Percentiles rank a stretch among this genome's conserved stretches.
phyloP scores from a whole-genome alignment of 2,329 filamentous ascomycete species.

The Aspergillus ochraceoroseus region DNA sequence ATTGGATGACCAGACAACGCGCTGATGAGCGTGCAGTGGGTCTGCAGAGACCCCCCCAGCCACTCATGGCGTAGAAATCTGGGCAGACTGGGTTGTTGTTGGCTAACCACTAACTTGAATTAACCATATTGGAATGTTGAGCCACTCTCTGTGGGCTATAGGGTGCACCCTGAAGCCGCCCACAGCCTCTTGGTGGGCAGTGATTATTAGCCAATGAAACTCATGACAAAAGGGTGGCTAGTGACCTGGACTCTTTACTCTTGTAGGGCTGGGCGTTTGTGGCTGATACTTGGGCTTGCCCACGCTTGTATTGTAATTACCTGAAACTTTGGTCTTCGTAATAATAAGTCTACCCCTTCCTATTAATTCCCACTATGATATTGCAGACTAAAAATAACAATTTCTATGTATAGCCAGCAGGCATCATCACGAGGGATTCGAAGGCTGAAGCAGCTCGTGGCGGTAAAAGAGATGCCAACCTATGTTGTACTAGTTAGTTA shows the following conservation, averaged over 20 bases:
- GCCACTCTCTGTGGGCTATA: too few relatives aligned
- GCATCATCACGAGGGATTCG: too few relatives aligned
- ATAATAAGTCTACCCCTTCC: neutral
- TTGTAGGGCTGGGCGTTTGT: slow-evolving; percentile 15
- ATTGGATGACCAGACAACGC: too few relatives aligned
- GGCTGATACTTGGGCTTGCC: slow-evolving; percentile 12
- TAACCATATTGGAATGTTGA: slow-evolving; percentile 8
- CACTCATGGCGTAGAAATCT: slow-evolving; percentile 1
- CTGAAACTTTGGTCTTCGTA: neutral
- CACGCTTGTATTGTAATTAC: slow-evolving; percentile 14
- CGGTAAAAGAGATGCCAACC: too few relatives aligned
- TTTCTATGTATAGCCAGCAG: too few relatives aligned
- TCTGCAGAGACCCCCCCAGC: neutral
- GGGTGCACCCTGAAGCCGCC: too few relatives aligned
- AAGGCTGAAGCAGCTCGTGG: too few relatives aligned
- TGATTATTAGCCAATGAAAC: slow-evolving; percentile 4
- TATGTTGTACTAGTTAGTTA: too few relatives aligned
- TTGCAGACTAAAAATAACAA: too few relatives aligned
- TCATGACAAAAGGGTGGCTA: slow-evolving; percentile 15
- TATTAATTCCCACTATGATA: too few relatives aligned
- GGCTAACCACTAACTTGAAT: slow-evolving; percentile 13
- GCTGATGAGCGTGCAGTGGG: slow-evolving; percentile 9
- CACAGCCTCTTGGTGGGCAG: slow-evolving; percentile 1
- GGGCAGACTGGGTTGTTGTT: neutral
- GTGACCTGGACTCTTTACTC: slow-evolving; percentile 8